A percentile compares a stretch with the other conserved stretches of the same genome.
phyloP scores from a whole-genome alignment of 2,329 filamentous ascomycete species.

The Aspergillus sp. region DNA sequence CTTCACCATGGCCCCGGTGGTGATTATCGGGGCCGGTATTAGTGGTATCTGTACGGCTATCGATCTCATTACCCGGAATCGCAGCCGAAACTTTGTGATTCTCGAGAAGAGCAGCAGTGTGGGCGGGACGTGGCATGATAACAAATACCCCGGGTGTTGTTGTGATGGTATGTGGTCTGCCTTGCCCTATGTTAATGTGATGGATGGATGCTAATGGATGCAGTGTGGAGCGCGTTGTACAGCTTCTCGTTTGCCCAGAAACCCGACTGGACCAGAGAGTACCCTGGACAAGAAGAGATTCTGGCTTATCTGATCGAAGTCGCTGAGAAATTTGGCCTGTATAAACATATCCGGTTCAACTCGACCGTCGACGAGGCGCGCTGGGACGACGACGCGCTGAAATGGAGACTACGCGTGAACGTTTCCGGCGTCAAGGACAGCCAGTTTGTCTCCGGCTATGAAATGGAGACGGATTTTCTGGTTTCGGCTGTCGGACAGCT shows the following conservation, averaged over 20 bases:
- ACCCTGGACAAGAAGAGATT: constrained; percentile 54
- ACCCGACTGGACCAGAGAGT: constrained; percentile 49
- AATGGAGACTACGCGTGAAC: constrained; percentile 45
- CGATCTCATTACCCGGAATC: constrained; percentile 45
- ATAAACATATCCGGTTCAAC: constrained; percentile 52
- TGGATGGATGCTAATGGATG: background rate
- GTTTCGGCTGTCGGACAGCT: constrained; percentile 53
- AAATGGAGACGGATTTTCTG: constrained; percentile 48
- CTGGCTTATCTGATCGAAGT: constrained; percentile 47
- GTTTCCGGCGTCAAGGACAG: constrained; percentile 47
- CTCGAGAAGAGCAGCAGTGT: constrained; percentile 48
- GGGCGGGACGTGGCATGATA: constrained; percentile 49
- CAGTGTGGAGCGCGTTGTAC: constrained; percentile 35
- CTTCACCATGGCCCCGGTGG: too few species aligned
- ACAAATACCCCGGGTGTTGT: constrained; percentile 50
- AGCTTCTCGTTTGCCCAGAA: constrained; percentile 56
- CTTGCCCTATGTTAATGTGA: too few species aligned
- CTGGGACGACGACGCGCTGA: constrained; percentile 46
- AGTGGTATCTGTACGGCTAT: constrained; percentile 50
- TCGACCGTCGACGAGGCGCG: constrained; percentile 44
- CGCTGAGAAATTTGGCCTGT: constrained; percentile 48
- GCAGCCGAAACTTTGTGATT: constrained; percentile 46
- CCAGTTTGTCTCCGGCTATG: constrained; percentile 46
- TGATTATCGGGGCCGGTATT: background rate
- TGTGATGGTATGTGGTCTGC: constrained; percentile 37